These are phyloP conservation scores for Stentor coeruleus DNA, from an alignment of 73 alveolate genomes.

Conservation along the genomic window DNA sequence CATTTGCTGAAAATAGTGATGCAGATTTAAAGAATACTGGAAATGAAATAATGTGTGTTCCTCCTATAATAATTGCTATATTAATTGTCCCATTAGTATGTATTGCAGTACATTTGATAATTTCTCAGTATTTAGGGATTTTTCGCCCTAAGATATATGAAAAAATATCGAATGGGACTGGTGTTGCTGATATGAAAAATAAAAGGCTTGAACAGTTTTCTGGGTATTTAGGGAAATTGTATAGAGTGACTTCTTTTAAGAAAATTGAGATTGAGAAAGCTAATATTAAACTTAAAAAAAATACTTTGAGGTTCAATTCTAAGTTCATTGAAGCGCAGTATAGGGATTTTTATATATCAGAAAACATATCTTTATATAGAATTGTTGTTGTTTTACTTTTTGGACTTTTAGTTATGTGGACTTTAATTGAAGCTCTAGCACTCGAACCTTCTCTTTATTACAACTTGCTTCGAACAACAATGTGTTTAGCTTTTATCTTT, in stretches of 20 bases:
- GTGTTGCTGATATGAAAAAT: background rate
- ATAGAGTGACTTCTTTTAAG: background rate
- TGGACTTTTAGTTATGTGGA: background rate
- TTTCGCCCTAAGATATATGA: background rate
- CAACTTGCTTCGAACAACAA: background rate
- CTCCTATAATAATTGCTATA: background rate
- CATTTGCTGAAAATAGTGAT: background rate
- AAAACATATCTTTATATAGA: background rate
- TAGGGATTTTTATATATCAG: background rate
- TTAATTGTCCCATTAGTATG: background rate
- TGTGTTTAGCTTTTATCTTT: background rate
- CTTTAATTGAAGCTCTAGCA: background rate
- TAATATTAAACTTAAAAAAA: too few species aligned
- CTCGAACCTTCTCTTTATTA: background rate
- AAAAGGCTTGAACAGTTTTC: background rate
- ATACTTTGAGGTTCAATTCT: background rate
- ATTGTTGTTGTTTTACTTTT: background rate
- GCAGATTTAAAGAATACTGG: background rate
- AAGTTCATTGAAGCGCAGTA: background rate
- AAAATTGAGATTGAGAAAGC: background rate
- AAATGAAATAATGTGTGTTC: background rate
- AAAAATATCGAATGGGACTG: background rate
- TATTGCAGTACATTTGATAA: background rate
- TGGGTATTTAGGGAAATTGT: background rate
- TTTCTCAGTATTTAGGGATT: background rate